A percentile compares a stretch with the other conserved stretches of the same genome.
Conservation (phyloP, 2,329 filamentous ascomycete genomes). For the Myriosclerotinia curreyana region DNA sequence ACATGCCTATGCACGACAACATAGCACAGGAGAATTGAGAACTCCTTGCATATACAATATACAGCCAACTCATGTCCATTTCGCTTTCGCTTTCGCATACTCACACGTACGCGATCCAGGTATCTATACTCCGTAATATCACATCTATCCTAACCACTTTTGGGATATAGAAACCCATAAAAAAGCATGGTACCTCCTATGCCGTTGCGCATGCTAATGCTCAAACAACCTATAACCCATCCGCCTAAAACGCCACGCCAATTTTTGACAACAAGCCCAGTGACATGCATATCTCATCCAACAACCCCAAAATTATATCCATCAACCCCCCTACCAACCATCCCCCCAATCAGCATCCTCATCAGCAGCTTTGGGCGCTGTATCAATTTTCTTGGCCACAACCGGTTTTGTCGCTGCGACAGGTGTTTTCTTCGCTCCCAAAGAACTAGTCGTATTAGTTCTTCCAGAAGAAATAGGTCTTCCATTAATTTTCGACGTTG, state of each 20-base stretch:
- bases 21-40: background rate
- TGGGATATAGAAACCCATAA: too few species aligned
- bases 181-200: too few species aligned
- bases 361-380: slow-evolving; percentile 59
- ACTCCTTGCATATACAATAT: background rate
- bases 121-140: background rate
- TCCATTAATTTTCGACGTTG: slow-evolving; percentile 37
- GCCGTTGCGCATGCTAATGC: slow-evolving; percentile 9
- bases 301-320: background rate
- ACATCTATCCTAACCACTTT: slow-evolving; percentile 1
- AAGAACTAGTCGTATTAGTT: slow-evolving; percentile 40
- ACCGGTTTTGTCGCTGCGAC: slow-evolving; percentile 27
- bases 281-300: background rate
- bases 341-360: slow-evolving; percentile 64
- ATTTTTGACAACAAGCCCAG: background rate
- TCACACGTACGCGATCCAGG: background rate
- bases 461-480: slow-evolving; percentile 41
- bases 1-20: too few species aligned
- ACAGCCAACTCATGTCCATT: background rate
- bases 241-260: slow-evolving; percentile 13
- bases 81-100: background rate
- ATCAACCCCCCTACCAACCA: slow-evolving; percentile 49
- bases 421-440: slow-evolving; percentile 36
- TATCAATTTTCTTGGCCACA: slow-evolving; percentile 63
- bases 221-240: background rate